Conservation (phyloP, 805 yeast species). For the Metschnikowia henanensis region DNA sequence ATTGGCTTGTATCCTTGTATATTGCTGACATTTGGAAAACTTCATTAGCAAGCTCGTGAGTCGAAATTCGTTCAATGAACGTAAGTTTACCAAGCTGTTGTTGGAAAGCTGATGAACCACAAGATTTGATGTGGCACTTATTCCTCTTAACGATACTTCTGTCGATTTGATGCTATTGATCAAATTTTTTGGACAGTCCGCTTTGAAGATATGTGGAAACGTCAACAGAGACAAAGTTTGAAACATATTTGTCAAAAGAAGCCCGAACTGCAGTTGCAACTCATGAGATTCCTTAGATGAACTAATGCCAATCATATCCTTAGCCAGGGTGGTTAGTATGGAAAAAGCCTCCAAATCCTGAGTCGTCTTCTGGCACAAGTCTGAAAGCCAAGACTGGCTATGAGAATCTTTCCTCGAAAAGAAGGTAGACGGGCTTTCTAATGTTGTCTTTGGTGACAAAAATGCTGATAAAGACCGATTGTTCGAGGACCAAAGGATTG, state of each 20-base stretch:
- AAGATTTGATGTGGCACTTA: slow-evolving; percentile 44
- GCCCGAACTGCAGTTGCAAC: slow-evolving; percentile 27
- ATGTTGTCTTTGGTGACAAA: slow-evolving; percentile 13
- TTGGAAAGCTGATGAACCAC: slow-evolving; percentile 59
- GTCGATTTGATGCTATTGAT: slow-evolving; percentile 46
- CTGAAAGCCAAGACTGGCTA: slow-evolving; percentile 26
- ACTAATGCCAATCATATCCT: slow-evolving; percentile 28
- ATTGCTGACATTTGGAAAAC: slow-evolving; percentile 36
- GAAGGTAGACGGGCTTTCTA: slow-evolving; percentile 15
- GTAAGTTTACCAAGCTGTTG: slow-evolving; percentile 57
- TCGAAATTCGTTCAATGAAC: slow-evolving; percentile 47
- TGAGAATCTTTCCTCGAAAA: slow-evolving; percentile 16
- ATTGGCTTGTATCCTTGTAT: slow-evolving; percentile 25
- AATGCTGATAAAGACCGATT: slow-evolving; percentile 28
- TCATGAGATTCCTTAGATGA: slow-evolving; percentile 11
- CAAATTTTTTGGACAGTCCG: slow-evolving; percentile 40
- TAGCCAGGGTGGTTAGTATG: slow-evolving; percentile 26
- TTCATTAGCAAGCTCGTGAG: slow-evolving; percentile 35
- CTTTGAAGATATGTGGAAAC: slow-evolving; percentile 38
- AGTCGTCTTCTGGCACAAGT: slow-evolving; percentile 22
- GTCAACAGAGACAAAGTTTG: slow-evolving; percentile 35
- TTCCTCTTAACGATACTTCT: too few relatives aligned
- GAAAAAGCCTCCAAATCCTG: slow-evolving; percentile 25
- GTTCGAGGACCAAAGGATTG: slow-evolving; percentile 62
- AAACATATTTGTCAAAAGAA: slow-evolving; percentile 33